Conservation (phyloP, 2,329 filamentous ascomycete genomes). For the Ophiocordyceps australis region DNA sequence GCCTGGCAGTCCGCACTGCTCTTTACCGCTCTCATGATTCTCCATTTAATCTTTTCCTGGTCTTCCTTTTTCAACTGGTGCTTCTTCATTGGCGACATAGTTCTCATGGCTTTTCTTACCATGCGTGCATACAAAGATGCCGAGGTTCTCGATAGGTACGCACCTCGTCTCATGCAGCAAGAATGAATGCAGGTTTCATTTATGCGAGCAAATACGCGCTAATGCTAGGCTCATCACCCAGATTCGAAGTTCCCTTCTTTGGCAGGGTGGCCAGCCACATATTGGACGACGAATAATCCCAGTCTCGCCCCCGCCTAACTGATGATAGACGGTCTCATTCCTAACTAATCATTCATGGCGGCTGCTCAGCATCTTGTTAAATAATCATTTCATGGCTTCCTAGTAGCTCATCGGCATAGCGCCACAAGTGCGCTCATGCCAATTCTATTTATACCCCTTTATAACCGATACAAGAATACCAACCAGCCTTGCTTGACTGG, state of each 20-base stretch:
- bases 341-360: too few relatives aligned
- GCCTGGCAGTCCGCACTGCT: constrained; percentile 85
- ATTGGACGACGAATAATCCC: constrained; percentile 63
- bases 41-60: constrained; percentile 80
- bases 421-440: too few relatives aligned
- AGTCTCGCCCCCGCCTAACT: too few relatives aligned
- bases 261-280: constrained; percentile 75
- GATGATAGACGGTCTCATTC: too few relatives aligned
- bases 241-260: constrained; percentile 78
- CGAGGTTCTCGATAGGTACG: constrained; percentile 42
- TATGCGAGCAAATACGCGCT: too few relatives aligned
- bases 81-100: constrained; percentile 58
- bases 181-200: too few relatives aligned
- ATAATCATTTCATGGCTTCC: neutral
- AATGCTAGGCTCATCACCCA: constrained; percentile 9
- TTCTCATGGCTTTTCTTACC: constrained; percentile 58
- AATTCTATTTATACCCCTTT: too few relatives aligned
- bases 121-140: constrained; percentile 73
- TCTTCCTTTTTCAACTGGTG: constrained; percentile 70
- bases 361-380: too few relatives aligned
- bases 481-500: too few relatives aligned
- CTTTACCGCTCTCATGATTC: constrained; percentile 54
- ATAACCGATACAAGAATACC: too few relatives aligned
- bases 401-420: neutral
- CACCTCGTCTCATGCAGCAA: neutral